Conservation (phyloP, 176 grass and related monocot genomes). For the Hsuehochloa calcarea region DNA sequence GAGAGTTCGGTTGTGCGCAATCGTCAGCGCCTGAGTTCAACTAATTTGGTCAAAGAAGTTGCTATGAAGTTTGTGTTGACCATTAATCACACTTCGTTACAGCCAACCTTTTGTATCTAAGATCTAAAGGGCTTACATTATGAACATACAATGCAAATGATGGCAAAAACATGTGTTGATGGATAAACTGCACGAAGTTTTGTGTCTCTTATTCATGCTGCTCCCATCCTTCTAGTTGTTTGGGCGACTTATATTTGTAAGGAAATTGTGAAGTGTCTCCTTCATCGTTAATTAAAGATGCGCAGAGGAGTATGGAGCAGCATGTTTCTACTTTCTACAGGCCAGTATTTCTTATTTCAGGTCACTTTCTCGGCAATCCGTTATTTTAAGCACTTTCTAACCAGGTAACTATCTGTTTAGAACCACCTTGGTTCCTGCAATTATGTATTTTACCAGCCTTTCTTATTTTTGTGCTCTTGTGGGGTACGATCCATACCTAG, state of each 20-base stretch:
- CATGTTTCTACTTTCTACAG: neutral
- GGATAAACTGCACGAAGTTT: too few relatives aligned
- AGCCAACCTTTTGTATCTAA: too few relatives aligned
- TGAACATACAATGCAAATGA: too few relatives aligned
- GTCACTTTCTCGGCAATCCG: neutral
- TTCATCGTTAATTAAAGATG: neutral
- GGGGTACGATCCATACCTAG: neutral
- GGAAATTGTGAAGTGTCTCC: neutral
- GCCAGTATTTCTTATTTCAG: neutral
- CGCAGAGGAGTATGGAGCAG: neutral
- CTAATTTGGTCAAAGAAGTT: neutral
- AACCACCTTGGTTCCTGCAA: too few relatives aligned
- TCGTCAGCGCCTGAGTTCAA: neutral
- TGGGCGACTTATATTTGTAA: neutral
- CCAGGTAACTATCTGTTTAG: too few relatives aligned
- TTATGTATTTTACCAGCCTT: too few relatives aligned
- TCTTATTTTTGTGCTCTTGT: too few relatives aligned
- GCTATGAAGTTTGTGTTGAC: neutral
- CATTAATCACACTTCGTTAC: neutral
- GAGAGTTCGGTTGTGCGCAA: neutral
- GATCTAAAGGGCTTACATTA: too few relatives aligned
- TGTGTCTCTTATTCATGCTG: too few relatives aligned
- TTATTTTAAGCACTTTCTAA: neutral
- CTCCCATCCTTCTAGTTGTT: neutral
- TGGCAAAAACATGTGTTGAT: too few relatives aligned